Evolutionary conservation across 169 alveolate genomes (phyloP).

Genomic region (Eimeria maxima): DNA sequence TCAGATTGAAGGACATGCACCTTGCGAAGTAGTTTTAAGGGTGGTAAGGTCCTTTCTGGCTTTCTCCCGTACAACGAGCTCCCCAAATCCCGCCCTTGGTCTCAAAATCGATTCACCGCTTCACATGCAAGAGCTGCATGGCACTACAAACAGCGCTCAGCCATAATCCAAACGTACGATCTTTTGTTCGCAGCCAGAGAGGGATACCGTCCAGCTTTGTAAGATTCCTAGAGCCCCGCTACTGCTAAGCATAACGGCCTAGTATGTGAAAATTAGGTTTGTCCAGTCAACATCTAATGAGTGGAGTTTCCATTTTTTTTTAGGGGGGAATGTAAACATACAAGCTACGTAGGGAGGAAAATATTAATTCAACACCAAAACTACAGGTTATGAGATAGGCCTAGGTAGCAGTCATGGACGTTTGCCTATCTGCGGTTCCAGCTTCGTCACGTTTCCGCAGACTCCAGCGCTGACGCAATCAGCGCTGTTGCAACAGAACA

Average conservation of each 20-base stretch:
- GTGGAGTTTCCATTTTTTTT: background rate
- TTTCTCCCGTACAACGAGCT: background rate
- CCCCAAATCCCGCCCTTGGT: background rate
- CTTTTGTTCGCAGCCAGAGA: background rate
- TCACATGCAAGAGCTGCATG: background rate
- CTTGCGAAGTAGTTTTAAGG: background rate
- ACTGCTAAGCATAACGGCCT: background rate
- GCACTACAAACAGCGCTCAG: background rate
- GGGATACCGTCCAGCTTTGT: background rate
- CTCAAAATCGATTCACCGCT: background rate
- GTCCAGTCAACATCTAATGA: background rate
- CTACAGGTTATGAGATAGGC: background rate
- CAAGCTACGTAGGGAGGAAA: background rate
- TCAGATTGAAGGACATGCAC: background rate
- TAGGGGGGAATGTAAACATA: background rate
- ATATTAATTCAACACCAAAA: background rate
- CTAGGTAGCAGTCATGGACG: background rate
- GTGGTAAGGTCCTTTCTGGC: background rate
- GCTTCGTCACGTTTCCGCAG: background rate
- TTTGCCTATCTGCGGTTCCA: background rate
- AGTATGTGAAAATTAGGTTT: background rate
- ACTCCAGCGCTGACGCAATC: background rate
- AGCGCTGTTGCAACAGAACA: background rate
- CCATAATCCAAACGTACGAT: background rate
- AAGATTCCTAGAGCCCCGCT: background rate